These are phyloP conservation scores for Gentiana macrophylla DNA, from an alignment of 257 asterid species.

Conservation along the genomic window DNA sequence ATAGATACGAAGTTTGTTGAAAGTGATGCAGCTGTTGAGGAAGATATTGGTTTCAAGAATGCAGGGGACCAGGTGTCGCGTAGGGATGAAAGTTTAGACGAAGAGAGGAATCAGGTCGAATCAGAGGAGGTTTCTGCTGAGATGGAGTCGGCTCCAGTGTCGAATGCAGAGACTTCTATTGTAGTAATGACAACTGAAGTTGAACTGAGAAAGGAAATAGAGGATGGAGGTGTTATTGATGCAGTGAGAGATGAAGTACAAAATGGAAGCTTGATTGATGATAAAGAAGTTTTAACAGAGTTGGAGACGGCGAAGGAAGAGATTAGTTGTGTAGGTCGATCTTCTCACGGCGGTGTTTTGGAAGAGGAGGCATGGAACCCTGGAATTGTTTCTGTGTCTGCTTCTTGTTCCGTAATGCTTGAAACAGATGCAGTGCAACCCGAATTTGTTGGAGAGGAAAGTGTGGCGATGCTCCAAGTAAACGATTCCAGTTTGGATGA, in stretches of 20 bases:
- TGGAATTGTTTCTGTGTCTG: conserved; percentile 22
- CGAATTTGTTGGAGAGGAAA: conserved; percentile 11
- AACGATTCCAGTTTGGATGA: too few species aligned
- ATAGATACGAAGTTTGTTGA: conserved; percentile 6
- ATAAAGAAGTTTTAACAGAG: background rate
- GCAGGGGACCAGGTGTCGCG: conserved; percentile 16
- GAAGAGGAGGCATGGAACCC: conserved; percentile 31
- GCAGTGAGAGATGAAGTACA: conserved; percentile 10
- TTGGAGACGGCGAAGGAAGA: conserved; percentile 5
- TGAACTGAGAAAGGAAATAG: background rate
- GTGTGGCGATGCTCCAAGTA: background rate
- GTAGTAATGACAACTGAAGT: conserved; percentile 1
- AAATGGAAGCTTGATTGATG: background rate
- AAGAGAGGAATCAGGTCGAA: conserved; percentile 16
- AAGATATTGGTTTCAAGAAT: conserved; percentile 17
- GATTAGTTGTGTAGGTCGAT: conserved; percentile 15
- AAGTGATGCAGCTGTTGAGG: conserved; percentile 3
- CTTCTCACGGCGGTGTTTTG: conserved; percentile 14
- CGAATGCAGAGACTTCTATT: conserved; percentile 11
- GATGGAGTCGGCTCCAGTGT: conserved; percentile 10
- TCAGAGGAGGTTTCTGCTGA: conserved; percentile 3
- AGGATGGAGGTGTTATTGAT: conserved; percentile 8
- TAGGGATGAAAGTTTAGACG: conserved; percentile 15
- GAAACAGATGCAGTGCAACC: conserved; percentile 7
- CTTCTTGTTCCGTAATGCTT: conserved; percentile 10